phyloP scores from a whole-genome alignment of 106 monocot genomes.

The Alisma plantagoaquatica region DNA sequence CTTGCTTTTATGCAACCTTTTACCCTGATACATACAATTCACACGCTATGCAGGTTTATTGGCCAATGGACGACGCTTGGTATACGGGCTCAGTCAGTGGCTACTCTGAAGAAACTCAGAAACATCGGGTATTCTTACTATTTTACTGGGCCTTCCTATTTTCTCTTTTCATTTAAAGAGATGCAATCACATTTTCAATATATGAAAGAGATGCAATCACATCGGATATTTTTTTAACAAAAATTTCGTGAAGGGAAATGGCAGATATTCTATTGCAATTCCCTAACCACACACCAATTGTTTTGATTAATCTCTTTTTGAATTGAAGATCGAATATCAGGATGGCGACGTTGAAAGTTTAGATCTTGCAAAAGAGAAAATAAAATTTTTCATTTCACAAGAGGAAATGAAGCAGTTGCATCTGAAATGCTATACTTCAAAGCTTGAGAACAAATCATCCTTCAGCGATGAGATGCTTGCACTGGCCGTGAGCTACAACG shows the following conservation, averaged over 20 bases:
- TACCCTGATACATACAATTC: background rate
- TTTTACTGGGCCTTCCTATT: background rate
- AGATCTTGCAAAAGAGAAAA: conserved; percentile 41
- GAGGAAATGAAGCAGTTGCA: conserved; percentile 48
- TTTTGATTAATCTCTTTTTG: background rate
- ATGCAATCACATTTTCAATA: background rate
- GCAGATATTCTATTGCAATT: background rate
- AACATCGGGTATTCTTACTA: conserved; percentile 45
- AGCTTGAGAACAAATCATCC: conserved; percentile 36
- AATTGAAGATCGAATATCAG: conserved; percentile 60
- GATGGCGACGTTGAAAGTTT: conserved; percentile 78
- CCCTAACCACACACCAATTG: no score
- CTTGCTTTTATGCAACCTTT: background rate
- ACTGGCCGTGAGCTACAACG: conserved; percentile 61
- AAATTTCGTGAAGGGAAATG: no score
- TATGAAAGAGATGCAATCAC: no score
- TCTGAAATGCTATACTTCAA: conserved; percentile 37
- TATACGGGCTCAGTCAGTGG: conserved; percentile 54
- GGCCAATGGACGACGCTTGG: conserved; percentile 95
- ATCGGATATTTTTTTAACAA: no score
- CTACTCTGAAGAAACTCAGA: conserved; percentile 33
- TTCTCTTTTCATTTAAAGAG: background rate
- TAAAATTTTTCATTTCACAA: conserved; percentile 63
- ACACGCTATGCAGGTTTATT: conserved; percentile 57
- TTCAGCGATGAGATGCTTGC: conserved; percentile 77